Evolutionary conservation across 805 yeast genomes (phyloP), one percentile per base, ranked within the genome.

Genomic region (Kluyveromyces nonfermentans): DNA sequence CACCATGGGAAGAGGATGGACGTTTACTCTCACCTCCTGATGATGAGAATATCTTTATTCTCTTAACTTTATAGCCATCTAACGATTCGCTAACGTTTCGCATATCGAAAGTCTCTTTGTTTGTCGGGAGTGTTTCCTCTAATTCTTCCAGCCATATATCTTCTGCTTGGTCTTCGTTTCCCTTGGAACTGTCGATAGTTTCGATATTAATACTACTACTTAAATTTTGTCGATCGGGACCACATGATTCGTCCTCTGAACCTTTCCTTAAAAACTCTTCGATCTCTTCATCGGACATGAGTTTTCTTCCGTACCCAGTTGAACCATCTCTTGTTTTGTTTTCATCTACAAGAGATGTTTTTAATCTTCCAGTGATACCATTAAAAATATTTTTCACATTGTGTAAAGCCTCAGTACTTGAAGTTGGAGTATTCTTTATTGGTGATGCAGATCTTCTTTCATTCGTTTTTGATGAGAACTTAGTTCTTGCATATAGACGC

Each of bases 381-480:
- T 38, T 38, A 21, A 38, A 38, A 19, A 56, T 44, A 25, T 51
- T 47, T 31, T 48, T 50, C 46, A 46, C 51, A 46, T 42, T 54
- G 50, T 35, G 50, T 28, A 45, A 40, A 9, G 42, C 36, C n/a
- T 40, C 48, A 16, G 49, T 28, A 17, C 42, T 34, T 7, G 50
- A 28, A 6, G 47, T 50, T n/a, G 58, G 56, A 8, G 44, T 42
- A n/a, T 40, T 43, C 40, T 56, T 58, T 3, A 54, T 44, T 8
- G 61, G 62, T 5, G 62, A 57, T 14, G 44, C 35, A 4, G 62
- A 55, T 25, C 59, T 46, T 41, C 54, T 46, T 5, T 35, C 36
- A 10, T 45, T 50, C 32, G 44, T 46, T 33, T 44, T 49, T 20
- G 46, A 49, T 25, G 47, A 52, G 30, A 47, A 50, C 46, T 47